These are phyloP conservation scores for Ophiostoma quercus DNA, from an alignment of 2,329 filamentous ascomycete genomes.

Conservation along the genomic window DNA sequence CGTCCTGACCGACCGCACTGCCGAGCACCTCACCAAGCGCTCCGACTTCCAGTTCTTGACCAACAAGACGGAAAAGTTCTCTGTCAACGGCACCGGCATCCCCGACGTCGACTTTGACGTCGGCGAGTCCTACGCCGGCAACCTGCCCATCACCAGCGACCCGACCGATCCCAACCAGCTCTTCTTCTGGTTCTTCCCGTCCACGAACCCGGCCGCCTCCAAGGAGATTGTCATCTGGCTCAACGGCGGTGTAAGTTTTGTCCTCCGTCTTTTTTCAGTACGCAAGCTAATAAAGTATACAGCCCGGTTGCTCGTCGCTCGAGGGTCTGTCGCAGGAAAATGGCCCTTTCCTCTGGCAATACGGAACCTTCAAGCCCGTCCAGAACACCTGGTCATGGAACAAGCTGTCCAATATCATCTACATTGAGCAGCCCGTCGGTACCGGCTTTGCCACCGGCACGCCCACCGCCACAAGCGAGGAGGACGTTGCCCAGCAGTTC, in stretches of 20 bases:
- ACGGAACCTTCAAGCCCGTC: constrained; percentile 61
- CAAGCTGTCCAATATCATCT: constrained; percentile 71
- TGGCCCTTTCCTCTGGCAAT: constrained; percentile 66
- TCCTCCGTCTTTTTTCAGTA: neutral
- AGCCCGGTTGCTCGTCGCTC: constrained; percentile 58
- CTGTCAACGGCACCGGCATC: constrained; percentile 58
- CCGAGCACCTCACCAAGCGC: neutral
- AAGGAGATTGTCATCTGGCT: constrained; percentile 61
- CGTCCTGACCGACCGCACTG: neutral
- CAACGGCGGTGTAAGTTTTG: constrained; percentile 46
- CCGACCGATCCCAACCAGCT: constrained; percentile 45
- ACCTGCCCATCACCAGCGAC: constrained; percentile 51
- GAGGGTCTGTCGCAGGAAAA: constrained; percentile 71
- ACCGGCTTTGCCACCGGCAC: constrained; percentile 66
- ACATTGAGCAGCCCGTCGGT: constrained; percentile 62
- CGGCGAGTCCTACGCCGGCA: constrained; percentile 59
- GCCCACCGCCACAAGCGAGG: constrained; percentile 58
- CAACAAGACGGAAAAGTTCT: constrained; percentile 41
- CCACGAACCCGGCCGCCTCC: constrained; percentile 43
- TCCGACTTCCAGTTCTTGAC: constrained; percentile 24
- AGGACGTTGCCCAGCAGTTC: constrained; percentile 66
- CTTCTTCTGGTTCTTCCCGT: constrained; percentile 65
- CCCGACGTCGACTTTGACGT: constrained; percentile 67
- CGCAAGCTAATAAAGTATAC: too few species aligned
- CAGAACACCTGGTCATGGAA: constrained; percentile 69